phyloP scores from a whole-genome alignment of 1,284 basidiomycete genomes.

The Boletus calvinii region DNA sequence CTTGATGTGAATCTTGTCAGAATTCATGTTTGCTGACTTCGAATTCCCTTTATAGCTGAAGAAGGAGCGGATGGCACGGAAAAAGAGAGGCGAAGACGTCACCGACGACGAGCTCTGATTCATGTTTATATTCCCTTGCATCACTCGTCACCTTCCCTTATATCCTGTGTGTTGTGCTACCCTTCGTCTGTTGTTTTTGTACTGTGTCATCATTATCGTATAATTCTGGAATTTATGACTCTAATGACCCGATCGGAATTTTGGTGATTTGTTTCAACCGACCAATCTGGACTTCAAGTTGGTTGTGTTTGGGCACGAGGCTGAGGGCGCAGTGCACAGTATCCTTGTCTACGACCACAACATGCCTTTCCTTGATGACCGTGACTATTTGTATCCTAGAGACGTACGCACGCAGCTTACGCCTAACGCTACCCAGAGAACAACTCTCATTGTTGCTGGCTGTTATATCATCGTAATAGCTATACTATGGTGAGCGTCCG shows the following conservation, averaged over 20 bases:
- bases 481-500: slow-evolving; percentile 63
- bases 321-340: slow-evolving; percentile 5
- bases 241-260: background rate
- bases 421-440: slow-evolving; percentile 71
- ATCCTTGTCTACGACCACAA: slow-evolving; percentile 26
- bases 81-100: slow-evolving; percentile 79
- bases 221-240: slow-evolving; percentile 16
- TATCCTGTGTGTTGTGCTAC: slow-evolving; percentile 22
- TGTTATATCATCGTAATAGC: slow-evolving; percentile 71
- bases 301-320: background rate
- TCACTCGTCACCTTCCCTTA: slow-evolving; percentile 12
- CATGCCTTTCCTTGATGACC: slow-evolving; percentile 30
- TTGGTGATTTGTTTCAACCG: background rate
- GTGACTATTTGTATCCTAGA: slow-evolving; percentile 34
- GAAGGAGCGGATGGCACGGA: slow-evolving; percentile 93
- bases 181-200: slow-evolving; percentile 21
- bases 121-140: slow-evolving; percentile 6
- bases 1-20: slow-evolving; percentile 12
- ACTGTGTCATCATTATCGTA: slow-evolving; percentile 18
- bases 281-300: background rate
- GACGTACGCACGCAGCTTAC: slow-evolving; percentile 42
- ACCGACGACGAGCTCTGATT: slow-evolving; percentile 66
- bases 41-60: slow-evolving; percentile 48
- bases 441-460: slow-evolving; percentile 76
- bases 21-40: slow-evolving; percentile 17